phyloP scores from a whole-genome alignment of 2,329 filamentous ascomycete species.

The Trichoderma koningii region DNA sequence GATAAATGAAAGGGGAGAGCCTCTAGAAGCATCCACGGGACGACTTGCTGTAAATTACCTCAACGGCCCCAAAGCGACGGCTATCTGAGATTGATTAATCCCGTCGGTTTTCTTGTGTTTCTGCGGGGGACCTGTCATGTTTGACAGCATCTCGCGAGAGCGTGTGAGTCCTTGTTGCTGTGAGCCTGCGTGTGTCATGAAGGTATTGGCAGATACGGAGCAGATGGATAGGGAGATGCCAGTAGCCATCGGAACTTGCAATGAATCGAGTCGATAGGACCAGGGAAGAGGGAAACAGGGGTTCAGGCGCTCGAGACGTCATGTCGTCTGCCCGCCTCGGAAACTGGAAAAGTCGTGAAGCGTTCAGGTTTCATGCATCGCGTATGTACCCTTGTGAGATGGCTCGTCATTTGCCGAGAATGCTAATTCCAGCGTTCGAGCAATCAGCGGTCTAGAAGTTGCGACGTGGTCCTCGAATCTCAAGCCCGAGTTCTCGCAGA shows the following conservation, averaged over 20 bases:
- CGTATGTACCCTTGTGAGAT: neutral
- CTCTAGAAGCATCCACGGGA: constrained; percentile 24
- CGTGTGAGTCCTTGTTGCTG: too few relatives aligned
- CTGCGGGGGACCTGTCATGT: constrained; percentile 29
- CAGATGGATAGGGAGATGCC: constrained; percentile 12
- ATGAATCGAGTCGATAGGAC: neutral
- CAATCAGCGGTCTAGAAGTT: neutral
- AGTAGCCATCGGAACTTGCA: constrained; percentile 18
- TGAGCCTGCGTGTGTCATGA: neutral
- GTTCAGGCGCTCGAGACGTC: constrained; percentile 2
- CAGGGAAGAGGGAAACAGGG: neutral
- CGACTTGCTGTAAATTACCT: constrained; percentile 14
- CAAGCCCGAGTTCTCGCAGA: too few relatives aligned
- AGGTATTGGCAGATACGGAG: too few relatives aligned
- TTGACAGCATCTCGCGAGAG: constrained; percentile 26
- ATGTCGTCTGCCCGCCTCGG: constrained; percentile 4
- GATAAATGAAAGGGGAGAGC: constrained; percentile 10
- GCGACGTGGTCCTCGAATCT: neutral
- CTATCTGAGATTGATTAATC: constrained; percentile 23
- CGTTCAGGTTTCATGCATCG: neutral
- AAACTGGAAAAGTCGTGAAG: neutral
- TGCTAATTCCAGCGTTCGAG: neutral
- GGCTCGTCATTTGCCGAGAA: neutral
- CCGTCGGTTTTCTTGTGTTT: constrained; percentile 2
- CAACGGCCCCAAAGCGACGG: constrained; percentile 19